These are phyloP conservation scores for Suhomyces atakaporum DNA, from an alignment of 1,139 yeast species.

Conservation along the genomic window DNA sequence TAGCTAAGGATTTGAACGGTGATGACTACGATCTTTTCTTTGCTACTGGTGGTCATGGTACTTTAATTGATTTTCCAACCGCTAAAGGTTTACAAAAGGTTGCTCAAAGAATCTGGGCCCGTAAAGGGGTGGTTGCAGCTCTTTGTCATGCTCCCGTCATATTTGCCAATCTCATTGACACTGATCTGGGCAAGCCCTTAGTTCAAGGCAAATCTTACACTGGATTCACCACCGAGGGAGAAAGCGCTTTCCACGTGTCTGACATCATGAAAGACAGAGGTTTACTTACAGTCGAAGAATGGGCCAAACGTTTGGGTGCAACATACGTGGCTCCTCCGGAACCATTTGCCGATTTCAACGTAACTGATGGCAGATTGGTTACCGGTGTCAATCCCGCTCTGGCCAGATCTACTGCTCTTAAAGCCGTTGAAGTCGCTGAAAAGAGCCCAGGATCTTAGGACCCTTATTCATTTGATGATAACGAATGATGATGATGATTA, in stretches of 20 bases:
- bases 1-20: conserved; percentile 19
- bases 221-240: conserved; percentile 26
- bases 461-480: too few species aligned
- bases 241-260: conserved; percentile 15
- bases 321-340: conserved; percentile 19
- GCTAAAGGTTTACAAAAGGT: conserved; percentile 20
- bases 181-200: conserved; percentile 19
- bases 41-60: conserved; percentile 28
- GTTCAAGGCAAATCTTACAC: conserved; percentile 22
- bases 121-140: conserved; percentile 24
- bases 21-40: conserved; percentile 22
- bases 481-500: too few species aligned
- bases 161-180: conserved; percentile 18
- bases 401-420: conserved; percentile 51
- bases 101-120: conserved; percentile 18
- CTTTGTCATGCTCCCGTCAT: conserved; percentile 27
- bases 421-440: conserved; percentile 23
- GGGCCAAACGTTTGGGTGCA: conserved; percentile 21
- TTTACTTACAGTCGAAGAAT: conserved; percentile 16
- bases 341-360: conserved; percentile 21
- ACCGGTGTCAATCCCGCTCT: conserved; percentile 41
- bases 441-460: too few species aligned
- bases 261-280: conserved; percentile 14
- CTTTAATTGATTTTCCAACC: conserved; percentile 24
- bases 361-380: conserved; percentile 22